phyloP scores from a whole-genome alignment of 495 filamentous ascomycete species.

The Tuber borchii region DNA sequence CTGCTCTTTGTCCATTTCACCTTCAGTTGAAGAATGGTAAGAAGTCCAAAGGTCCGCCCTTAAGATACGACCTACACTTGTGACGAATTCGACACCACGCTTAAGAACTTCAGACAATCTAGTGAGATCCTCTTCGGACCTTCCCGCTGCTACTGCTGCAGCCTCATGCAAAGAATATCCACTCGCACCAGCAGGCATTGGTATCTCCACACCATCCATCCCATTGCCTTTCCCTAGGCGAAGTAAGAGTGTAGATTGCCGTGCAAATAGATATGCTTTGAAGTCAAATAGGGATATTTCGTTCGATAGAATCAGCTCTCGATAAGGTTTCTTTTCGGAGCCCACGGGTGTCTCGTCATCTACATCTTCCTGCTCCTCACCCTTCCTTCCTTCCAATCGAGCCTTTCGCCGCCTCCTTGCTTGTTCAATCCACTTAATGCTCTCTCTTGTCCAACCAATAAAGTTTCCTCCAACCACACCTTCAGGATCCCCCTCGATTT shows the following conservation, averaged over 20 bases:
- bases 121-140: slow-evolving; percentile 59
- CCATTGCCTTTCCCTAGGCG: slow-evolving; percentile 63
- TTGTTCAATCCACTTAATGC: slow-evolving; percentile 40
- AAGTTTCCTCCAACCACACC: slow-evolving; percentile 38
- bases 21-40: slow-evolving; percentile 35
- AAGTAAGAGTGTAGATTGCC: slow-evolving; percentile 76
- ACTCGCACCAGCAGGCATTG: slow-evolving; percentile 13
- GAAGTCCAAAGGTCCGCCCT: slow-evolving; percentile 62
- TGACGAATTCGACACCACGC: slow-evolving; percentile 72
- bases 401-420: slow-evolving; percentile 32
- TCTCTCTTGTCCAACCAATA: slow-evolving; percentile 41
- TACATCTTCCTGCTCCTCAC: slow-evolving; percentile 26
- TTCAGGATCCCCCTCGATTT: slow-evolving; percentile 18
- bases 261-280: slow-evolving; percentile 83
- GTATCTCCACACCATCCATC: slow-evolving; percentile 7
- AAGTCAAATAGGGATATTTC: slow-evolving; percentile 98
- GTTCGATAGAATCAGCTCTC: slow-evolving; percentile 88
- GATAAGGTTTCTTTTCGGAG: slow-evolving; percentile 71
- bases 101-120: slow-evolving; percentile 74
- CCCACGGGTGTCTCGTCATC: slow-evolving; percentile 59
- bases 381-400: slow-evolving; percentile 19
- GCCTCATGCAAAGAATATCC: slow-evolving; percentile 32
- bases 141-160: slow-evolving; percentile 27
- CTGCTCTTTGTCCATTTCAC: slow-evolving; percentile 31
- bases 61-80: slow-evolving; percentile 66